These are phyloP conservation scores for Rhypophila decipiens DNA, from an alignment of 495 filamentous ascomycete species.

Conservation along the genomic window DNA sequence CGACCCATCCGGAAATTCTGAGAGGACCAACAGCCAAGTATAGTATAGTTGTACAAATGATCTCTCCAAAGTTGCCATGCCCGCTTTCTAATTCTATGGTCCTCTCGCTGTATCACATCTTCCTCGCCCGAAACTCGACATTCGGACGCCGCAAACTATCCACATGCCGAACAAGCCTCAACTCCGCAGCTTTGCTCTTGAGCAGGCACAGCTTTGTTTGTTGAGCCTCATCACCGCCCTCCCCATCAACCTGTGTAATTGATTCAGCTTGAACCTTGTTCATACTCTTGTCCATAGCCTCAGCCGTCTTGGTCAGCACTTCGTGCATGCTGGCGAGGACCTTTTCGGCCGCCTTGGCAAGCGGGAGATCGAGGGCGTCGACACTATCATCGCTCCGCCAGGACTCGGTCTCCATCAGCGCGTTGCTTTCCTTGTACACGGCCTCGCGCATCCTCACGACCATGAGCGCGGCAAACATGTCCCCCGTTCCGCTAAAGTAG, in stretches of 20 bases:
- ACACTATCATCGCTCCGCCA: slow-evolving; percentile 69
- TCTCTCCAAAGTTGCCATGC: too few relatives aligned
- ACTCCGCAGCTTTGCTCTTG: slow-evolving; percentile 69
- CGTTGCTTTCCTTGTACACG: slow-evolving; percentile 34
- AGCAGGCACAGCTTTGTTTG: slow-evolving; percentile 61
- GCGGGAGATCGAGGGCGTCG: slow-evolving; percentile 61
- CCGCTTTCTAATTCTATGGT: not conserved
- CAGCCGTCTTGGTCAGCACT: slow-evolving; percentile 70
- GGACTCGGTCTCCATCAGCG: slow-evolving; percentile 43
- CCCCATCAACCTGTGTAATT: slow-evolving; percentile 15
- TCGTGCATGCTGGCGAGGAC: slow-evolving; percentile 91
- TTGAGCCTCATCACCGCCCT: slow-evolving; percentile 29
- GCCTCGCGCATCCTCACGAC: slow-evolving; percentile 87
- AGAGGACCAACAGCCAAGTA: too few relatives aligned
- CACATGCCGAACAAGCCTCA: slow-evolving; percentile 69
- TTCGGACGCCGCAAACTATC: slow-evolving; percentile 57
- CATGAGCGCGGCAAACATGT: slow-evolving; percentile 94
- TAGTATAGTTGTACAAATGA: too few relatives aligned
- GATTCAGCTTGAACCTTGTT: slow-evolving; percentile 25
- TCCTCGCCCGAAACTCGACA: slow-evolving; percentile 50
- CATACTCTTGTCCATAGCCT: slow-evolving; percentile 44
- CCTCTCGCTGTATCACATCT: slow-evolving; percentile 25
- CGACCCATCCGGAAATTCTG: too few relatives aligned
- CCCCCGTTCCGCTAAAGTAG: slow-evolving; percentile 92
- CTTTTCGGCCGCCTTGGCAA: slow-evolving; percentile 76